Base-by-base conservation (phyloP, 2,329 filamentous ascomycete genomes). In the Arthrocladium fulminans region DNA sequence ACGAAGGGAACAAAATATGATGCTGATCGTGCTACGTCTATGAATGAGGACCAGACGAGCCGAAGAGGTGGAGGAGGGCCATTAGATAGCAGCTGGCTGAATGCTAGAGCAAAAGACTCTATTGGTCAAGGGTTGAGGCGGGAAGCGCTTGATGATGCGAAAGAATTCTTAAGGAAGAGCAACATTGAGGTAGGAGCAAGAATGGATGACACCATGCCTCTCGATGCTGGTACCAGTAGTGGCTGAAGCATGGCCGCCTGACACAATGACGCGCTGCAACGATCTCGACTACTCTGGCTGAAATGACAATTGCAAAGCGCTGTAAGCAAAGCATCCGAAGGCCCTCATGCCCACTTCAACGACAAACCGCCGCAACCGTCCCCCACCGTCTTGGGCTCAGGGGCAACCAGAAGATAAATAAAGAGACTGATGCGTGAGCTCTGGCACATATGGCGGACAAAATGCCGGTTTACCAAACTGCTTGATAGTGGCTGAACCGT, bases 41-140 rank as follows among this genome's bases (percentile, higher is more conserved):
- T 47, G 44, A 39, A 47, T 24, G 44, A 47, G 32, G 29, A 47
- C 22, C 32, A 38, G 32, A 34, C 44, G 3, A 47, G 44, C 20
- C 54, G 52, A 51, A 54, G 52, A 45, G 54, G 51, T 9, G 79
- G 62, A 73, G 57, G 57, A 9, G 57, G 55, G 20, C 80, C 32
- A 69, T 72, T 96, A 46, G 89, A 96, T 62, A 83, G 94, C 12
- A 89, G 89, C 25, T 90, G 86, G 79, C 67, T 97, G 59, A 97
- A 96, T 63, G 89, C 86, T 59, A 77, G 87, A 49, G 56, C 52
- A 3, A 87, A 86, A 52, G 84, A 86, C 54, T 83, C 83, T 54
- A 85, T 94, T 19, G 86, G 86, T 49, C 79, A 82, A 59, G 84
- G 87, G 54, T 92, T 90, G 74, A 88, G 94, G 61, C 78, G 79